phyloP scores from a whole-genome alignment of 352 stramenopile genomes.

The Phytophthora capsici region DNA sequence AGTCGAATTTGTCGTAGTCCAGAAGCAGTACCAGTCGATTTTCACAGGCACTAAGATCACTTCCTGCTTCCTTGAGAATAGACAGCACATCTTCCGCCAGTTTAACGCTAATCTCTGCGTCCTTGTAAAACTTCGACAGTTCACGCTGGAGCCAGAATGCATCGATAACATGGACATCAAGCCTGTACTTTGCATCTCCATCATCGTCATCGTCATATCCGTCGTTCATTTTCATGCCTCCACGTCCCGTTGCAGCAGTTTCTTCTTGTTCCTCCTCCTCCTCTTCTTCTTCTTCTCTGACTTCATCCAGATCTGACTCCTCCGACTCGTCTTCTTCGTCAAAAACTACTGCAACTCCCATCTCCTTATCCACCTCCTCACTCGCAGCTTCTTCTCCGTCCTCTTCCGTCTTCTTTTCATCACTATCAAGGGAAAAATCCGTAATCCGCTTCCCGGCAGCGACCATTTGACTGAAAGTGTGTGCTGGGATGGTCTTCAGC shows the following conservation, averaged over 20 bases:
- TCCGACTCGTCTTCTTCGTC: slow-evolving; percentile 97
- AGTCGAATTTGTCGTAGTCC: slow-evolving; percentile 99
- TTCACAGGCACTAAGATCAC: slow-evolving; percentile 91
- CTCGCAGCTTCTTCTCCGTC: slow-evolving; percentile 30
- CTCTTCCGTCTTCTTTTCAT: slow-evolving; percentile 35
- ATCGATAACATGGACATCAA: slow-evolving; percentile 97
- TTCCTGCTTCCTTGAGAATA: slow-evolving; percentile 69
- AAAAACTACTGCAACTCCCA: slow-evolving; percentile 98
- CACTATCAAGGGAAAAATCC: slow-evolving; percentile 76
- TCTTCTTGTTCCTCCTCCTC: slow-evolving; percentile 64
- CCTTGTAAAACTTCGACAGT: slow-evolving; percentile 95
- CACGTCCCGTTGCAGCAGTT: slow-evolving; percentile 17
- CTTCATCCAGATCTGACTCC: slow-evolving; percentile 93
- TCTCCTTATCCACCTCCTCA: slow-evolving; percentile 95
- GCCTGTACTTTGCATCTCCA: slow-evolving; percentile 66
- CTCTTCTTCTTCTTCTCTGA: slow-evolving; percentile 74
- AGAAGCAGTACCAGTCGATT: slow-evolving; percentile 98
- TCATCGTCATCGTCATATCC: slow-evolving; percentile 73
- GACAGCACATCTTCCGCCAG: slow-evolving; percentile 92
- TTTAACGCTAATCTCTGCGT: slow-evolving; percentile 93
- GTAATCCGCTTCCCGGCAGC: slow-evolving; percentile 87
- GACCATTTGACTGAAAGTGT: slow-evolving; percentile 87
- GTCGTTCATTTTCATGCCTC: slow-evolving; percentile 82
- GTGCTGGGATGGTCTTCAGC: slow-evolving; percentile 76
- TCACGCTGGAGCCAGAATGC: slow-evolving; percentile 98